These are phyloP conservation scores for Dioscorea cayenensis DNA, from an alignment of 116 monocot species.

Conservation along the genomic window DNA sequence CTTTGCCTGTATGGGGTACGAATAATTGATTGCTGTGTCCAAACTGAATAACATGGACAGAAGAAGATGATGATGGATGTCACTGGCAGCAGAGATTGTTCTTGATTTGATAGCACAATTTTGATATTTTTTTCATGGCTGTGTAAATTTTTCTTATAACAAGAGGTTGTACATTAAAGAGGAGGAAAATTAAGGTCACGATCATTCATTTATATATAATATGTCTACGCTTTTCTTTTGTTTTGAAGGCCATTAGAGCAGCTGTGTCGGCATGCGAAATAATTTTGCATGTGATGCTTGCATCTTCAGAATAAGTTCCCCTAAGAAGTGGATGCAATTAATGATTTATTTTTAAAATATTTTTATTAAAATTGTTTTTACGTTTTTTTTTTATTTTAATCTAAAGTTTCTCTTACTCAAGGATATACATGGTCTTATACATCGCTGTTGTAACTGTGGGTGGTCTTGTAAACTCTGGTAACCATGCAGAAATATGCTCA, in stretches of 20 bases:
- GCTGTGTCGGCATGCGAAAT: background rate
- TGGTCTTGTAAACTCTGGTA: no score
- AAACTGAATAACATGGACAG: background rate
- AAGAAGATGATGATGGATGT: background rate
- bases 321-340: no score
- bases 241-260: background rate
- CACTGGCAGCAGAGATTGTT: background rate
- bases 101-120: slow-evolving; percentile 29
- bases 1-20: background rate
- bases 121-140: slow-evolving; percentile 25
- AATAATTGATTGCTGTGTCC: background rate
- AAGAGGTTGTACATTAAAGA: slow-evolving; percentile 43
- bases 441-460: no score
- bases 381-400: no score
- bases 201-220: slow-evolving; percentile 19
- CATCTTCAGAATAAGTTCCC: no score
- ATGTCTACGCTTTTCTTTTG: background rate
- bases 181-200: slow-evolving; percentile 16
- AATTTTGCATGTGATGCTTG: no score
- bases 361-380: no score
- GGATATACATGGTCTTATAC: no score
- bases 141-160: slow-evolving; percentile 25
- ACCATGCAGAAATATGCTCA: no score
- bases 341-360: no score
- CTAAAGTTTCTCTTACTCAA: no score